These are phyloP conservation scores for Aspergillus olivimuriae DNA, from an alignment of 495 filamentous ascomycete genomes.

Conservation along the genomic window DNA sequence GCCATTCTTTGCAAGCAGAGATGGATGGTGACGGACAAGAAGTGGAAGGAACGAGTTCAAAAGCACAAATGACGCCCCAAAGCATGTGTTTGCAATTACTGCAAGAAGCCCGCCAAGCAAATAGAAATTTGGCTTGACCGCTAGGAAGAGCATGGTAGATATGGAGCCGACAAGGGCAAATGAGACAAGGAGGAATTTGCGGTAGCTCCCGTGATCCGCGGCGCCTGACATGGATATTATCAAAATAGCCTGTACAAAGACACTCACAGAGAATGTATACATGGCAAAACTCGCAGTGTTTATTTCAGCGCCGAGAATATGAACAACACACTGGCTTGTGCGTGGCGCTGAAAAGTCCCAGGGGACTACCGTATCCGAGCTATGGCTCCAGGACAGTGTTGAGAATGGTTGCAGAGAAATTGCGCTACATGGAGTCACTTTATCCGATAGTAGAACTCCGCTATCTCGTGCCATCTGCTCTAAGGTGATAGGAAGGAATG, in stretches of 20 bases:
- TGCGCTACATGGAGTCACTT: conserved; percentile 60
- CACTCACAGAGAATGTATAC: conserved; percentile 94
- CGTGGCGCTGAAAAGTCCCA: conserved; percentile 21
- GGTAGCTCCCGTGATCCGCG: conserved; percentile 89
- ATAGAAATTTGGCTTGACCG: conserved; percentile 65
- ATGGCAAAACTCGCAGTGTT: conserved; percentile 97
- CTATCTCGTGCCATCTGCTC: conserved; percentile 89
- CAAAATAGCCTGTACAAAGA: conserved; percentile 78
- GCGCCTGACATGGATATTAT: conserved; percentile 95
- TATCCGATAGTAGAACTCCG: conserved; percentile 75
- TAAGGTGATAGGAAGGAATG: conserved; percentile 93
- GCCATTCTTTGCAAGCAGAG: conserved; percentile 15
- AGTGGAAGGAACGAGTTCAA: conserved; percentile 80
- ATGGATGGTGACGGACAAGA: conserved; percentile 71
- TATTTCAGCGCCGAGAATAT: conserved; percentile 74
- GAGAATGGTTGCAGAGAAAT: conserved; percentile 24
- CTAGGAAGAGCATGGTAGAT: conserved; percentile 84
- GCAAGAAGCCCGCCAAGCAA: conserved; percentile 76
- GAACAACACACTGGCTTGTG: conserved; percentile 72
- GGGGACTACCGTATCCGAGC: conserved; percentile 3
- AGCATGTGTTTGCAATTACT: conserved; percentile 84
- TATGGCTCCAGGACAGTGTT: conserved; percentile 5
- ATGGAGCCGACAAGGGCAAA: conserved; percentile 80
- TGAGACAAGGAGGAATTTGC: conserved; percentile 74
- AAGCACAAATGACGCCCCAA: conserved; percentile 80